Conservation (phyloP, 2,329 filamentous ascomycete genomes). For the Ciborinia camelliae region DNA sequence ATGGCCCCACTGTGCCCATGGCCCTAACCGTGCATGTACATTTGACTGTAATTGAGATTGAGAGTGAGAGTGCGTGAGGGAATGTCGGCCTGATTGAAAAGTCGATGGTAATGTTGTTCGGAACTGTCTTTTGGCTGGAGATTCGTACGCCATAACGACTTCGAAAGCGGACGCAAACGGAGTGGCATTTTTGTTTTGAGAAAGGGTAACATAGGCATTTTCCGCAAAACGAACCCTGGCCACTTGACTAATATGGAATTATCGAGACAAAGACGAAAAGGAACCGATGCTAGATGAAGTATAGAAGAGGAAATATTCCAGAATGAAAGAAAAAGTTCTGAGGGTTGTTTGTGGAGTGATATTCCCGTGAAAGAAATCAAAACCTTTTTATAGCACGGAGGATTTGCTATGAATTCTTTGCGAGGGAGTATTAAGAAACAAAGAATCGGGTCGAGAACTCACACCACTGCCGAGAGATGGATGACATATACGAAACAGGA, state of each 20-base stretch:
- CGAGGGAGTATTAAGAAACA: background rate
- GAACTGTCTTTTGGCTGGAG: background rate
- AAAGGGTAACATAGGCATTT: background rate
- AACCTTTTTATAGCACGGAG: background rate
- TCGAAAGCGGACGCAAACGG: background rate
- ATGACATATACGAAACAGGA: background rate
- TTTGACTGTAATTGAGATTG: background rate
- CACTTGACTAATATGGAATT: background rate
- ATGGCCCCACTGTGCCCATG: slow-evolving; percentile 8
- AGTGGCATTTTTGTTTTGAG: background rate
- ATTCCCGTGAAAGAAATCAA: background rate
- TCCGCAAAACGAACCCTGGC: background rate
- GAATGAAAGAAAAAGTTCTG: background rate
- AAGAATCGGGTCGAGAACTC: background rate
- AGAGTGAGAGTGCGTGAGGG: background rate
- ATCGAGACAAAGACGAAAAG: slow-evolving; percentile 1
- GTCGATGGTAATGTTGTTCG: background rate
- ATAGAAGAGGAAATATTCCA: background rate
- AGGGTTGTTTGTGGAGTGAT: no score
- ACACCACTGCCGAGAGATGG: background rate
- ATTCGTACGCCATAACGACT: background rate
- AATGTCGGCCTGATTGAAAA: background rate
- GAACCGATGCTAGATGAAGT: background rate
- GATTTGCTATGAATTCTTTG: background rate
- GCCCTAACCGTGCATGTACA: background rate